Evolutionary conservation across 805 yeast species (phyloP).

Genomic region (Suhomyces pyralidae): DNA sequence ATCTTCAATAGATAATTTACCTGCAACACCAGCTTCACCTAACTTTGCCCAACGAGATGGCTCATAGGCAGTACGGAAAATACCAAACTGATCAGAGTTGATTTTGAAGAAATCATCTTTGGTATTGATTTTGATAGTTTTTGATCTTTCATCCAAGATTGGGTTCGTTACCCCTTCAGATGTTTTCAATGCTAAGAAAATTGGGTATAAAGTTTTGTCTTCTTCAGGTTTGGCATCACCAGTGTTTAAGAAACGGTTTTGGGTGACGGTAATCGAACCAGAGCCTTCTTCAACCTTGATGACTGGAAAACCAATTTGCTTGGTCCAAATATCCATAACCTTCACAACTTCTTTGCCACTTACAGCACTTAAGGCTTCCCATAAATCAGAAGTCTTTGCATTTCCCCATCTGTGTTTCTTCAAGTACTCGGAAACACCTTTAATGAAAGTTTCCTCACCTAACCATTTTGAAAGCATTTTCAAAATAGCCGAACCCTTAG

Average conservation of each 20-base stretch:
- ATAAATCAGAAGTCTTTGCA: conserved; percentile 71
- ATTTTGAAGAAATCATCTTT: conserved; percentile 58
- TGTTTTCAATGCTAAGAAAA: conserved; percentile 64
- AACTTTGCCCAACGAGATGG: conserved; percentile 67
- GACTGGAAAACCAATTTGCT: conserved; percentile 75
- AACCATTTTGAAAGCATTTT: conserved; percentile 79
- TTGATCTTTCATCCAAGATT: conserved; percentile 46
- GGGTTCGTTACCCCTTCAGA: conserved; percentile 59
- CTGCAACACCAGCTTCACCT: conserved; percentile 57
- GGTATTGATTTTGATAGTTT: conserved; percentile 37
- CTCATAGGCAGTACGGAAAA: conserved; percentile 70
- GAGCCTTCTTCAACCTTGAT: conserved; percentile 58
- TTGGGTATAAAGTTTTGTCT: conserved; percentile 65
- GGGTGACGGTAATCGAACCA: conserved; percentile 54
- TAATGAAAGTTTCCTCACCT: conserved; percentile 72
- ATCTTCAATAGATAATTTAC: conserved; percentile 67
- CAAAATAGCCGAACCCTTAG: conserved; percentile 75
- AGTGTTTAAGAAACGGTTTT: conserved; percentile 71
- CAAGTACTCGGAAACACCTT: conserved; percentile 76
- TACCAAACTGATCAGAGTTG: conserved; percentile 72
- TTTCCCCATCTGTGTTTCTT: conserved; percentile 75
- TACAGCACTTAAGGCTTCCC: conserved; percentile 69
- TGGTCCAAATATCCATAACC: conserved; percentile 81
- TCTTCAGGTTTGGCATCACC: conserved; percentile 78
- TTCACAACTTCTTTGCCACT: conserved; percentile 69